Evolutionary conservation across 2,329 filamentous ascomycete genomes (phyloP).

Genomic region (Fusarium bactridioides): DNA sequence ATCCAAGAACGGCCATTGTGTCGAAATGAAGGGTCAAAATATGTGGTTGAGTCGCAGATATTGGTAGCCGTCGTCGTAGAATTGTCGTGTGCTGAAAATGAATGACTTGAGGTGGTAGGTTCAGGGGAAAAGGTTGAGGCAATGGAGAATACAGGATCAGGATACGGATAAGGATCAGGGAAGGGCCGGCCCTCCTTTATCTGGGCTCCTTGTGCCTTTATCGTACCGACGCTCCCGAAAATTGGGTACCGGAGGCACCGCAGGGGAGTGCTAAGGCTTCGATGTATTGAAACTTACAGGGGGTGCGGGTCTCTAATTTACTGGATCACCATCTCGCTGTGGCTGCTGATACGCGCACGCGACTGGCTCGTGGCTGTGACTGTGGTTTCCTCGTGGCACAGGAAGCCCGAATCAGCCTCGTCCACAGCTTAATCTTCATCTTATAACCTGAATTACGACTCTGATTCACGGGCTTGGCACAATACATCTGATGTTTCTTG

Average conservation of each 20-base stretch:
- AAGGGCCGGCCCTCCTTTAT: conserved; percentile 20
- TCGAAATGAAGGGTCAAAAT: not conserved
- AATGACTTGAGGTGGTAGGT: not conserved
- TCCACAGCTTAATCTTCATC: not conserved
- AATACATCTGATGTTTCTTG: not conserved
- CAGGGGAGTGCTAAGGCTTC: not conserved
- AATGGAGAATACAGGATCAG: conserved; percentile 16
- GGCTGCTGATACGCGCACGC: not conserved
- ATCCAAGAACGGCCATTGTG: conserved; percentile 51
- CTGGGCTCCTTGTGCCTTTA: conserved; percentile 14
- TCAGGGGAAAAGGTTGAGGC: conserved; percentile 26
- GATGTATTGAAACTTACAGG: conserved; percentile 5
- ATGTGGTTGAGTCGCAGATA: not conserved
- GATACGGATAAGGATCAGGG: conserved; percentile 5
- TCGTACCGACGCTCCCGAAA: conserved; percentile 35
- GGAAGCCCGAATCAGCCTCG: conserved; percentile 9
- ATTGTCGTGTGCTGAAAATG: not conserved
- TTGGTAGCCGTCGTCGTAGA: not conserved
- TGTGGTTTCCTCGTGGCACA: conserved; percentile 31
- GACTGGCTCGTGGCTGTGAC: conserved; percentile 1
- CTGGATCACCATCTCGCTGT: not conserved
- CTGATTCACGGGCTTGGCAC: not conserved
- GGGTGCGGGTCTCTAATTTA: conserved; percentile 15
- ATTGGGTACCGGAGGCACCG: conserved; percentile 14
- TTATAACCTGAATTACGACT: conserved; percentile 9